Evolutionary conservation across 2,329 filamentous ascomycete genomes (phyloP), one percentile per base, ranked within the genome.

Genomic region (Ophiostoma quercus): DNA sequence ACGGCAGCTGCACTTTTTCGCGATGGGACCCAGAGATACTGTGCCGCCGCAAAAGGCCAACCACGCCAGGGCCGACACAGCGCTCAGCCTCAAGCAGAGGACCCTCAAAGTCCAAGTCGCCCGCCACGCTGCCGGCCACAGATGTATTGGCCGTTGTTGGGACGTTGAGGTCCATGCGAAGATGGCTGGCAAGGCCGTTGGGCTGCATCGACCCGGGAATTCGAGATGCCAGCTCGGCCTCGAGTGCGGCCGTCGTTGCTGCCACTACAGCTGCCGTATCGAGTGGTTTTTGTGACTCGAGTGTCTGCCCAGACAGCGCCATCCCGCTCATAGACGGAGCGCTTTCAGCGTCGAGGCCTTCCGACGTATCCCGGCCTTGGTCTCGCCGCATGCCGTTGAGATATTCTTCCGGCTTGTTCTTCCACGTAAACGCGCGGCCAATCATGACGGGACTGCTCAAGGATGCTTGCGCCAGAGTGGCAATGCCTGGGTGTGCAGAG

Each of bases 361-460:
- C 66, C 0, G 29, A 16, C 16, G 39, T 32, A 16, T 62, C 37
- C 2, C 54, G 62, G 22, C 68, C 67, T 5, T 34, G 66, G 41
- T 71, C 70, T 19, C 66, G 43, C 66, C 78, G 80, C 16, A 82
- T 78, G 1, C 76, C 79, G 66, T 78, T 75, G 9, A 82, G 77
- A 72, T 89, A 88, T 68, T 89, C 86, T 66, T 86, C 85, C 0
- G 87, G 87, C 73, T 85, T 89, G 69, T 82, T 85, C 75, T 87
- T 88, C 88, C 87, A 89, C 0, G 84, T 86, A 73, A 89, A 89
- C 3, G 84, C 81, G 71, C 84, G 83, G 19, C 80, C 80, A 0
- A 84, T 75, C 68, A 79, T 79, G 29, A 76, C 78, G 2, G 82
- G 80, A 69, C 79, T 82, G 14, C 79, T 77, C 19, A 79, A 57